Base-by-base conservation (phyloP, 352 stramenopile genomes). In the Globisporangium mamillatum region DNA sequence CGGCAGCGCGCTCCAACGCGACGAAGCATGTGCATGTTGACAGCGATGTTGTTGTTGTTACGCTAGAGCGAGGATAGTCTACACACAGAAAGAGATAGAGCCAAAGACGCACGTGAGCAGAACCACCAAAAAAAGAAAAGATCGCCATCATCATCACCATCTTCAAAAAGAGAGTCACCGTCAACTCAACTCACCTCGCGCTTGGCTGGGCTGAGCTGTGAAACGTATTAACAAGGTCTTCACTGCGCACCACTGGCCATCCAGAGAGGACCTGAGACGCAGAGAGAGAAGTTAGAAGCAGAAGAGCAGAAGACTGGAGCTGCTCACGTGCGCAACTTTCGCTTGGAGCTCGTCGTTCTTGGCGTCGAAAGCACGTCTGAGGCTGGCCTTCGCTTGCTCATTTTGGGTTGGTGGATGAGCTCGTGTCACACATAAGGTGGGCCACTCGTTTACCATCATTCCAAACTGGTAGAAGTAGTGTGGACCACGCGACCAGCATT, bases 11-110 rank as follows among this genome's bases (percentile, higher is more conserved):
- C 60, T 0, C 70, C 78, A 24, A 77, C 34, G 53, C 77, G 77
- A n/a, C 77, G 79, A 58, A 85, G 64, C 22, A 72, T 67, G 60
- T 79, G 72, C 82, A 89, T 90, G 32, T 16, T 16, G 34, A 14
- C 27, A 8, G 20, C 6, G 8, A 10, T 53, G 27, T 29, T 52
- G 22, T 20, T 38, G 41, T 4, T 32, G 7, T 65, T 48, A 27
- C 14, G 24, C 10, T 9, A 38, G 22, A 64, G 44, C 12, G 12
- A 41, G 24, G 16, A 3, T 24, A 29, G 16, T 41, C 29, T 22
- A 18, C n/a, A 50, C 16, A 50, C 32, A 50, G 10, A 57, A 12
- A 7, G 9, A 12, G 2, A 48, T 3, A 62, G 18, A 32, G 63
- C 32, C 60, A 78, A 71, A 34, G 78, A 65, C 71, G 24, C 14